Percentiles rank a stretch among this genome's conserved stretches.
phyloP scores from a whole-genome alignment of 73 alveolate genomes.

The Stentor roeselii region DNA sequence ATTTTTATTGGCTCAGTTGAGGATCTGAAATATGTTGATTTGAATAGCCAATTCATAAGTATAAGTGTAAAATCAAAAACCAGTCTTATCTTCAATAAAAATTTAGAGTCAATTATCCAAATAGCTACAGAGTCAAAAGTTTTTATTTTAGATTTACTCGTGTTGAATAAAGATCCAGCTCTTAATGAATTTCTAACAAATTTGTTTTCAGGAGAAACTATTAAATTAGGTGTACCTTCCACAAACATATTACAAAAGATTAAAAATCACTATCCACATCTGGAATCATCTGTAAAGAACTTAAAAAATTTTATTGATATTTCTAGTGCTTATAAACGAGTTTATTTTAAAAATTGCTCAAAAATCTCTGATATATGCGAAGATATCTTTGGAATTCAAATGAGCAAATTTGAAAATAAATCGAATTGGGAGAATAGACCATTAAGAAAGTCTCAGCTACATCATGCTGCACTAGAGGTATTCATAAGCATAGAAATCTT shows the following conservation, averaged over 20 bases:
- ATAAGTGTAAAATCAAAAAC: no score
- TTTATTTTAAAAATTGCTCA: not conserved
- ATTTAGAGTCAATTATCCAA: not conserved
- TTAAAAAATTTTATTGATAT: not conserved
- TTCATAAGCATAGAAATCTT: conserved; percentile 39
- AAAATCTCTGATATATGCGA: conserved; percentile 10
- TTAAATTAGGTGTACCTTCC: not conserved
- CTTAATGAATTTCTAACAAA: not conserved
- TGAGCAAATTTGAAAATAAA: conserved; percentile 70
- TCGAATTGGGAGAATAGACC: conserved; percentile 90
- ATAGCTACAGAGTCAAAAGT: not conserved
- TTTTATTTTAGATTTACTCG: not conserved
- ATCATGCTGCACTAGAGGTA: conserved; percentile 91
- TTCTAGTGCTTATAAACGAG: not conserved
- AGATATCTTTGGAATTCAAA: not conserved
- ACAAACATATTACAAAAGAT: not conserved
- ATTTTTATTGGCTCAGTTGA: not conserved
- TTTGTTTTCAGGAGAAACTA: not conserved
- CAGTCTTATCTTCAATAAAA: not conserved
- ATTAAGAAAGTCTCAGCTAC: conserved; percentile 68
- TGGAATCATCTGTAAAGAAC: not conserved
- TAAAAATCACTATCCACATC: not conserved
- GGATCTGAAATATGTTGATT: not conserved
- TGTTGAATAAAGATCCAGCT: not conserved
- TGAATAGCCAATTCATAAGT: not conserved